Percentiles rank a stretch among this genome's conserved stretches.
Conservation (phyloP, 1,139 yeast genomes). For the Groenewaldozyma auringiensis region DNA sequence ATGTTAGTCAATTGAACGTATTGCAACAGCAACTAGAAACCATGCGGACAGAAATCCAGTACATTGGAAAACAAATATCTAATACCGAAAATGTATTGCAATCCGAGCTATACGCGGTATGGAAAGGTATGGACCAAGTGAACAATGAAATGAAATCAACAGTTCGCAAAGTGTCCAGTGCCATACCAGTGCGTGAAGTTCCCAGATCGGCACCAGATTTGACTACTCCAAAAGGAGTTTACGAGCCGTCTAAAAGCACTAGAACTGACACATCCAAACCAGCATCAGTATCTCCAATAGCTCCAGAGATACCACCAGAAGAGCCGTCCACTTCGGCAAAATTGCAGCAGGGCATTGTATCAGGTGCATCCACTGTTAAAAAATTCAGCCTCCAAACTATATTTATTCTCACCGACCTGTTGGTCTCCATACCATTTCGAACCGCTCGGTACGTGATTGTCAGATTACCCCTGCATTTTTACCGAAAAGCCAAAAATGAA, state of each 20-base stretch:
- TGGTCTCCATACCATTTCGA: background rate
- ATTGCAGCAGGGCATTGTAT: background rate
- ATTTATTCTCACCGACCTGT: background rate
- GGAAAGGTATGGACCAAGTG: slow-evolving; percentile 16
- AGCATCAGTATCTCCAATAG: background rate
- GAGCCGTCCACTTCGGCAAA: background rate
- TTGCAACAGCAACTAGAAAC: slow-evolving; percentile 6
- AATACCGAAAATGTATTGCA: slow-evolving; percentile 12
- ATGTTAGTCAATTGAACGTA: background rate
- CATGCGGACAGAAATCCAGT: slow-evolving; percentile 5
- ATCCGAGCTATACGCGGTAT: slow-evolving; percentile 14
- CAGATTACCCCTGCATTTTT: background rate
- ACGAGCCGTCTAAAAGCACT: background rate
- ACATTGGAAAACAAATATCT: slow-evolving; percentile 8
- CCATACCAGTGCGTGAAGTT: no score
- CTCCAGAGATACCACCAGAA: background rate
- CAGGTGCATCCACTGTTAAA: background rate
- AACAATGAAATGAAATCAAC: slow-evolving; percentile 6
- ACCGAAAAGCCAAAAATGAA: background rate
- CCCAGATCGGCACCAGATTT: background rate
- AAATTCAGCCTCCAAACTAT: background rate
- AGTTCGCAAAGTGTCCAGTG: background rate
- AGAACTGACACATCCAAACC: background rate
- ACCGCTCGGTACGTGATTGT: background rate
- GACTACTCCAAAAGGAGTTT: no score